Evolutionary conservation across 139 green algal species (phyloP).

Genomic region (Micractinium sp.): DNA sequence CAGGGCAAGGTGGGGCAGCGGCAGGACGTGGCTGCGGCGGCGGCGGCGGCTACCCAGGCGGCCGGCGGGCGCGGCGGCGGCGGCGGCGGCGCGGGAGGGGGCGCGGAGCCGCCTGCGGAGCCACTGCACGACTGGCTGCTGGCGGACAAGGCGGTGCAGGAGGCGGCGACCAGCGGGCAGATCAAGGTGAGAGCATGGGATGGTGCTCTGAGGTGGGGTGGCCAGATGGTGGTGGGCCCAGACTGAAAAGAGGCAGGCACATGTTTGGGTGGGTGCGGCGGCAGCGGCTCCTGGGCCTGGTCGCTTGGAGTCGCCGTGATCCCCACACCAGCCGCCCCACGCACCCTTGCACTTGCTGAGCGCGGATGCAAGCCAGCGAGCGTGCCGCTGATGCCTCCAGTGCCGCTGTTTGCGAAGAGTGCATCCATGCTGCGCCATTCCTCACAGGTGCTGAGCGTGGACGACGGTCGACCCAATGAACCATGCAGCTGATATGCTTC

Average conservation of each 20-base stretch:
- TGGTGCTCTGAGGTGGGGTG: not conserved
- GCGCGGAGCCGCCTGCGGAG: not conserved
- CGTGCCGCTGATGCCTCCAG: too few relatives aligned
- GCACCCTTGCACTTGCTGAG: too few relatives aligned
- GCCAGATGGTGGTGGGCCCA: too few relatives aligned
- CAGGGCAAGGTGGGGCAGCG: not conserved
- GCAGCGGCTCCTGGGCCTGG: too few relatives aligned
- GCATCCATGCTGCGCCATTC: too few relatives aligned
- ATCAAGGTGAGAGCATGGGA: not conserved
- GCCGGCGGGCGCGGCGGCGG: not conserved
- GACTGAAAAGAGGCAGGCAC: too few relatives aligned
- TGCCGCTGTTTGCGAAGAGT: too few relatives aligned
- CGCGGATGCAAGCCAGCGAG: too few relatives aligned
- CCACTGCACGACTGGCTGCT: conserved; percentile 14
- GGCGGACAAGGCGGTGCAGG: not conserved
- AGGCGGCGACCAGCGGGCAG: not conserved
- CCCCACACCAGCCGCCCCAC: too few relatives aligned
- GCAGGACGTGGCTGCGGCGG: not conserved
- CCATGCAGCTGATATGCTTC: not conserved
- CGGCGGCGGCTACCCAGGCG: not conserved
- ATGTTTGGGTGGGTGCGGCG: too few relatives aligned
- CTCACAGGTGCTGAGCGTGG: conserved; percentile 59
- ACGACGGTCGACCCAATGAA: conserved; percentile 73
- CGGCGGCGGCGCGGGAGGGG: not conserved
- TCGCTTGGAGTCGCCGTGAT: too few relatives aligned